phyloP scores from a whole-genome alignment of 78 protist species.

The Planoprotostelium fungivorum region DNA sequence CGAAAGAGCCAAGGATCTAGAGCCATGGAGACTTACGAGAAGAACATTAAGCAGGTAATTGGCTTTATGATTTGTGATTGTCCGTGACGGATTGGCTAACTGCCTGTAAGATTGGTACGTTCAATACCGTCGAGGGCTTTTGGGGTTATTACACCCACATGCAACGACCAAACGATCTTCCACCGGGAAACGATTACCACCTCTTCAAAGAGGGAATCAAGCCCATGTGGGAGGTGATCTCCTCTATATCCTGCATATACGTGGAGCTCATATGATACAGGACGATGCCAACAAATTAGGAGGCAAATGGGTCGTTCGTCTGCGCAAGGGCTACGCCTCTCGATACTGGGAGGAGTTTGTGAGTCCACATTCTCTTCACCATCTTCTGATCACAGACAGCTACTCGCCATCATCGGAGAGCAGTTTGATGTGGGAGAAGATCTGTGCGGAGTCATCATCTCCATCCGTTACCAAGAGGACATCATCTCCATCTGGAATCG shows the following conservation, averaged over 20 bases:
- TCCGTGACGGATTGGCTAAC: neutral
- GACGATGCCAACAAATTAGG: constrained; percentile 50
- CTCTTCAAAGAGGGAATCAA: constrained; percentile 58
- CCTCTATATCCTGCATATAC: too few relatives aligned
- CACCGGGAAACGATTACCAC: constrained; percentile 37
- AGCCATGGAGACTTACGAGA: neutral
- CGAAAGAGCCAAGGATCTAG: neutral
- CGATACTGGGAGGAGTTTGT: constrained; percentile 67
- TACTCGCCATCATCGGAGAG: constrained; percentile 58
- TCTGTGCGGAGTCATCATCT: constrained; percentile 43
- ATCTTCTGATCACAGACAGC: constrained; percentile 8
- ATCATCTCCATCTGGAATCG: constrained; percentile 62
- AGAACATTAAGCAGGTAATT: neutral
- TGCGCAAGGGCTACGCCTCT: constrained; percentile 42
- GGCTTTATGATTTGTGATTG: neutral
- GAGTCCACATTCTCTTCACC: neutral
- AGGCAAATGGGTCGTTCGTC: constrained; percentile 54
- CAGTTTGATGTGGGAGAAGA: constrained; percentile 51
- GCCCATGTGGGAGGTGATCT: constrained; percentile 44
- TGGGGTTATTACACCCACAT: constrained; percentile 59
- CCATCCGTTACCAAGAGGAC: constrained; percentile 49
- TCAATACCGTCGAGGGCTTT: constrained; percentile 35
- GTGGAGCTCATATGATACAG: neutral
- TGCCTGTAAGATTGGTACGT: neutral
- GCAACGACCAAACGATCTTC: constrained; percentile 53